Evolutionary conservation across 371 early-diverging fungal species (phyloP).

Genomic region (Capniomyces stellatus): DNA sequence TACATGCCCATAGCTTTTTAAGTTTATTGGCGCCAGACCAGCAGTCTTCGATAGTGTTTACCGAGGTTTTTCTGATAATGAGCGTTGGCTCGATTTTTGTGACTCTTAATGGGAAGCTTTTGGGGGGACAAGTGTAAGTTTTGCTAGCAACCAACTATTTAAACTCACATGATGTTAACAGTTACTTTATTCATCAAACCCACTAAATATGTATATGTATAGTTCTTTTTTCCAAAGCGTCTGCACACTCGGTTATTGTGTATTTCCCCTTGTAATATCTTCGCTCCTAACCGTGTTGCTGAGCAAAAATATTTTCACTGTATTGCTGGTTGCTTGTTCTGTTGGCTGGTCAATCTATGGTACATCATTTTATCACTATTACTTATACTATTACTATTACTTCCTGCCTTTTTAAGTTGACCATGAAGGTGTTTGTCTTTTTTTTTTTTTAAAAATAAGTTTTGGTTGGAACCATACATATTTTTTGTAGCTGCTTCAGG

Average conservation of each 20-base stretch:
- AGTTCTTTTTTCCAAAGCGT: constrained; percentile 81
- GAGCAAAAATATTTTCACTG: constrained; percentile 39
- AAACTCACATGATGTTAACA: neutral
- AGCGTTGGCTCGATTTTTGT: constrained; percentile 85
- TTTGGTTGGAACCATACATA: too few relatives aligned
- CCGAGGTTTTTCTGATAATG: constrained; percentile 75
- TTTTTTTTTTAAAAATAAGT: too few relatives aligned
- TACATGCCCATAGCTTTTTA: constrained; percentile 17
- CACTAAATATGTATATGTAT: neutral
- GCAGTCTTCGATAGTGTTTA: constrained; percentile 72
- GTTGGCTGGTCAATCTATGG: constrained; percentile 62
- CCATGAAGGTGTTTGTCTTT: too few relatives aligned
- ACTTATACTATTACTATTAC: neutral
- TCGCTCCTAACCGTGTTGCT: constrained; percentile 50
- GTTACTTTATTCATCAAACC: neutral
- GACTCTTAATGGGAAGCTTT: constrained; percentile 76
- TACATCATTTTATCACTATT: neutral
- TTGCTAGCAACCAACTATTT: neutral
- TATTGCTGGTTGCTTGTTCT: constrained; percentile 43
- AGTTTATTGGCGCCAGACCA: constrained; percentile 39
- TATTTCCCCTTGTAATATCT: constrained; percentile 75
- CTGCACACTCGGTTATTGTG: constrained; percentile 87
- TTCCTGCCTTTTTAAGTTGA: neutral
- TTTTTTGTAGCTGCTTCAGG: constrained; percentile 52
- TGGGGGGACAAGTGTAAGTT: constrained; percentile 56